Base-by-base conservation (phyloP, 495 filamentous ascomycete genomes). In the Massariosphaeria phaeospora region DNA sequence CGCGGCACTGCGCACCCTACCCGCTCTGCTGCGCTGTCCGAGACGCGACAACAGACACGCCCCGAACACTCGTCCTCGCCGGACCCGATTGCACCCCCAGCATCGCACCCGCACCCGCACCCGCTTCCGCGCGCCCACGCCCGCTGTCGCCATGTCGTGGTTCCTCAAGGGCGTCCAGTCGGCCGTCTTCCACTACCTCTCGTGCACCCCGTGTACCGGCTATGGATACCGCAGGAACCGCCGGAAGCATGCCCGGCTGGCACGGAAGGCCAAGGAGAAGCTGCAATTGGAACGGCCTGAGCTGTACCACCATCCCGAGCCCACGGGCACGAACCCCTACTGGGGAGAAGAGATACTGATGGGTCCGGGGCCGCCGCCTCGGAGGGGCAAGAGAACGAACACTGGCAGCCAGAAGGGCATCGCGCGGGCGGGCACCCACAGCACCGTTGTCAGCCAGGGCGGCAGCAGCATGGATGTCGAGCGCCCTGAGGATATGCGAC, bases 291-390 rank as follows among this genome's bases (percentile, higher is more conserved):
- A 88, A 61, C 80, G 89, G 65, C 85, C 85, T 3, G 78, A 82
- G 26, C 71, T 80, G 5, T 93, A 91, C 65, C 75, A 78, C 13
- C 89, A 96, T 60, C 88, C 90, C 2, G 80, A 82, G 23, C 84
- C 90, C 4, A 90, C 86, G 67, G 80, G 79, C 43, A 93, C 88
- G 25, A 96, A 96, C 62, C 81, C 81, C 39, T 87, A 86, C 69
- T 96, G 90, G 90, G 69, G 70, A 7, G 87, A 91, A 57, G 90
- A 96, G 70, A 89, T 95, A 45, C 71, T 72, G 38, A 71, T 89
- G 68, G 90, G 90, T 0, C 90, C 90, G 5, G 81, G 81, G 0
- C 78, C 88, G 30, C 79, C 83, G 25, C 80, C 80, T 63, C 79
- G 83, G 57, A 72, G 75, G 23, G 76, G 79, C 45, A 77, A 72